These are phyloP conservation scores for Durusdinium trenchii DNA, from an alignment of 73 alveolate species.

Conservation along the genomic window DNA sequence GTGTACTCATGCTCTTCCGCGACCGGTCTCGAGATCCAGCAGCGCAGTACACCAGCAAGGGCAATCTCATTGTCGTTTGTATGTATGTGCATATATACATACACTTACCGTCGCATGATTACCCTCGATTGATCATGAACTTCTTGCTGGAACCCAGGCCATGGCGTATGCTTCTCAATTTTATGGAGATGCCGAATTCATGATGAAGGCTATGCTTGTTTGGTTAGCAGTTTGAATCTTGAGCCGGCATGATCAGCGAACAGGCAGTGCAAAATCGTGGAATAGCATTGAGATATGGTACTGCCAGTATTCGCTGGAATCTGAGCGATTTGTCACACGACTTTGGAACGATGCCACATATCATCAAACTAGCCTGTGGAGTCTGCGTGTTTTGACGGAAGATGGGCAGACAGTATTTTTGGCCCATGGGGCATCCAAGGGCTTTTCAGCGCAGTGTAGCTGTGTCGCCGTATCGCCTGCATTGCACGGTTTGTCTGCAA, in stretches of 20 bases:
- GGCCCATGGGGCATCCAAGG: background rate
- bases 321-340: background rate
- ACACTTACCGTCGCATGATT: too few relatives aligned
- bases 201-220: conserved; percentile 43
- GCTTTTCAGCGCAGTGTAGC: too few relatives aligned
- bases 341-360: background rate
- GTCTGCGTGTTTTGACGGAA: background rate
- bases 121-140: too few relatives aligned
- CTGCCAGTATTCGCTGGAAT: conserved; percentile 19
- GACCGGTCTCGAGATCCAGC: too few relatives aligned
- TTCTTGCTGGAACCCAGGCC: background rate
- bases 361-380: too few relatives aligned
- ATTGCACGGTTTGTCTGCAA: background rate
- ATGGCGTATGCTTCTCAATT: conserved; percentile 84
- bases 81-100: too few relatives aligned
- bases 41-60: too few relatives aligned
- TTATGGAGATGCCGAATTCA: conserved; percentile 58
- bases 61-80: too few relatives aligned
- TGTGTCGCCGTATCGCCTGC: too few relatives aligned
- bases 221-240: background rate
- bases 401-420: background rate
- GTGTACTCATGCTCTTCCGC: too few relatives aligned
- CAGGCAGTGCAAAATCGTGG: conserved; percentile 93
- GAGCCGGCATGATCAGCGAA: background rate
- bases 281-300: conserved; percentile 59